Percentiles rank a stretch among this genome's conserved stretches.
Conservation (phyloP, 345 rosid species). For the Ceriops tagal region DNA sequence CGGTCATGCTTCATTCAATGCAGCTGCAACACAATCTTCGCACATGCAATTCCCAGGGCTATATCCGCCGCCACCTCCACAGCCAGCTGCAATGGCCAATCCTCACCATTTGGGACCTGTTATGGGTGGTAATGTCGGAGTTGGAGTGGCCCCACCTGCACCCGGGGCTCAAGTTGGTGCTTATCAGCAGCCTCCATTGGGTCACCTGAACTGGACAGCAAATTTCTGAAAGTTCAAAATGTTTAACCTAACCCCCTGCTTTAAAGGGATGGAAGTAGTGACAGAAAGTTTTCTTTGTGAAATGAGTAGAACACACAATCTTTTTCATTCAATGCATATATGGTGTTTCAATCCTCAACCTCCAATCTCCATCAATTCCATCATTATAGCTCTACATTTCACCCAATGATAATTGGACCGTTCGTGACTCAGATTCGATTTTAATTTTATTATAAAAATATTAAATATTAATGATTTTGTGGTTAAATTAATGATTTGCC, state of each 20-base stretch:
- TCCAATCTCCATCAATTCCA: too few species aligned
- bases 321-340: constrained; percentile 23
- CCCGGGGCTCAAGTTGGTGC: constrained; percentile 79
- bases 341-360: constrained; percentile 4
- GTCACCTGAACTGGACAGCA: constrained; percentile 86
- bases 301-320: constrained; percentile 16
- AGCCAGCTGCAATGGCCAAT: constrained; percentile 60
- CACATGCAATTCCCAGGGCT: constrained; percentile 89
- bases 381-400: too few species aligned
- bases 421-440: too few species aligned
- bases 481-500: too few species aligned
- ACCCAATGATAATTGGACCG: too few species aligned
- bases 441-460: too few species aligned
- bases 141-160: constrained; percentile 61
- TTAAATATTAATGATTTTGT: too few species aligned
- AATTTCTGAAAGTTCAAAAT: constrained; percentile 57
- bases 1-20: constrained; percentile 72
- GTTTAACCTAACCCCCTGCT: constrained; percentile 19
- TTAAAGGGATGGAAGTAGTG: constrained; percentile 29
- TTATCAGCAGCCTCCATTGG: constrained; percentile 85
- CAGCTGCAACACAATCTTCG: constrained; percentile 77
- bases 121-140: constrained; percentile 82
- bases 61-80: constrained; percentile 55
- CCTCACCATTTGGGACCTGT: constrained; percentile 79
- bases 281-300: constrained; percentile 27